A percentile compares a stretch with the other conserved stretches of the same genome.
phyloP scores from a whole-genome alignment of 169 alveolate species.

The Plasmodium inui region DNA sequence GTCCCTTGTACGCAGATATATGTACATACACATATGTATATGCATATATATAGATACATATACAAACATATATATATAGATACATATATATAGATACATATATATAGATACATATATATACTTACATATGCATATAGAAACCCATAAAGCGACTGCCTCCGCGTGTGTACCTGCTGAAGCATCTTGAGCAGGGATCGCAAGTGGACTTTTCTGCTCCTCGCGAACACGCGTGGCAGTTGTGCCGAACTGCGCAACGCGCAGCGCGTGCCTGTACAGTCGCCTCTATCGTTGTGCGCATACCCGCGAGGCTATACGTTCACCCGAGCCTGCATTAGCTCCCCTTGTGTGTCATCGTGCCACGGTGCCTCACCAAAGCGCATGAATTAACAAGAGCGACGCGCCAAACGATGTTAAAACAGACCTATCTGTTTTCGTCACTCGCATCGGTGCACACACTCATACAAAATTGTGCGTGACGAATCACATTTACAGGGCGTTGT shows the following conservation, averaged over 20 bases:
- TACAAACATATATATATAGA: not conserved
- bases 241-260: not conserved
- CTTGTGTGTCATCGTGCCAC: not conserved
- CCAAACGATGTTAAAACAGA: not conserved
- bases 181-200: not conserved
- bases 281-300: not conserved
- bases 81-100: not conserved
- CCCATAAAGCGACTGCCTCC: not conserved
- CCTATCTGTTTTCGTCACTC: not conserved
- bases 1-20: not conserved
- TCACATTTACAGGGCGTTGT: not conserved
- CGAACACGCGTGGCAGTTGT: not conserved
- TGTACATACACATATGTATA: not conserved
- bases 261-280: not conserved
- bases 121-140: too few species aligned
- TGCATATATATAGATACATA: not conserved
- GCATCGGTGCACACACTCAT: not conserved
- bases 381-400: not conserved
- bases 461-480: constrained; percentile 1
- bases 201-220: not conserved
- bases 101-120: not conserved
- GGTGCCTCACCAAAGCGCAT: not conserved
- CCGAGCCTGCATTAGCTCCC: not conserved
- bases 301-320: not conserved
- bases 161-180: not conserved